Conservation (phyloP, 202 grass and related monocot genomes). For the Schoenoplectus triqueter region DNA sequence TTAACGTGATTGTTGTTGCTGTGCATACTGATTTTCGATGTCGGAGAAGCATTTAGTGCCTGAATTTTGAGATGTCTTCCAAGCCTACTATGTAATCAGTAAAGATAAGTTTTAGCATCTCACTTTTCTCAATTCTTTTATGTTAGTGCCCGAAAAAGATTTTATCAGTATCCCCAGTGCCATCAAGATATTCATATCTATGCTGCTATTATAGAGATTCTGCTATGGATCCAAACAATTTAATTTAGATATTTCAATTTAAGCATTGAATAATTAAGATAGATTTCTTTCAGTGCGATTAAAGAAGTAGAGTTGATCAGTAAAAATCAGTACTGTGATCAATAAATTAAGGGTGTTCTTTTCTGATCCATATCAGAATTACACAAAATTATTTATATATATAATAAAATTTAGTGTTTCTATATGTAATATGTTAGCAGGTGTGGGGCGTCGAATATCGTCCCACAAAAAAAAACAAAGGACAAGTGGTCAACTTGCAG, state of each 20-base stretch:
- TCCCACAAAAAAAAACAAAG: slow-evolving; percentile 9
- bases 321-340: no score
- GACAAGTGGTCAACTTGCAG: neutral
- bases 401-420: neutral
- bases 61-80: neutral
- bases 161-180: neutral
- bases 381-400: neutral
- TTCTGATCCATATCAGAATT: no score
- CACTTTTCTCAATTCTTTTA: neutral
- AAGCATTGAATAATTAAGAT: no score
- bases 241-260: no score
- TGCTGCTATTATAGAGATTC: no score
- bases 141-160: neutral
- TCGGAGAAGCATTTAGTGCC: neutral
- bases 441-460: neutral
- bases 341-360: no score
- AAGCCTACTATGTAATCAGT: neutral
- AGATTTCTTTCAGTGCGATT: no score
- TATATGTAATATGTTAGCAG: neutral
- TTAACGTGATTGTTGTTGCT: neutral
- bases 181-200: neutral
- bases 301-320: no score
- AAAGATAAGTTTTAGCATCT: no score
- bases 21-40: neutral
- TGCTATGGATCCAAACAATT: no score